These are phyloP conservation scores for Arthrobotrys entomopaga DNA, from an alignment of 2,329 filamentous ascomycete genomes.

Conservation along the genomic window DNA sequence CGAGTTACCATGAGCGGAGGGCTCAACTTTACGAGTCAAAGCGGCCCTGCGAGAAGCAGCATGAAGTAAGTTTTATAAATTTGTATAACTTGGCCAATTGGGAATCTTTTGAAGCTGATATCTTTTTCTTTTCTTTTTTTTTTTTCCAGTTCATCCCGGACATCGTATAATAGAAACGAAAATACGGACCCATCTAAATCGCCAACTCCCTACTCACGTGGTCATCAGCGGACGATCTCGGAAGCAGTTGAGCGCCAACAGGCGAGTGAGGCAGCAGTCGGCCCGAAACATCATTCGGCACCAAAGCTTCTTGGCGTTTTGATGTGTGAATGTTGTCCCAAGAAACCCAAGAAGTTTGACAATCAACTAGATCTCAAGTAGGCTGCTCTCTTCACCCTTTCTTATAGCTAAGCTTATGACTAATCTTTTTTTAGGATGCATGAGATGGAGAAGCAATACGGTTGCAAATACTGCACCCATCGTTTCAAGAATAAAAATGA, in stretches of 20 bases:
- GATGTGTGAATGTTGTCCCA: conserved; percentile 94
- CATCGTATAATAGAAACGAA: conserved; percentile 25
- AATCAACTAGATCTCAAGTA: conserved; percentile 84
- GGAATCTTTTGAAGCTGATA: too few species aligned
- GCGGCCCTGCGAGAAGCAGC: conserved; percentile 45
- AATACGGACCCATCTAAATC: conserved; percentile 36
- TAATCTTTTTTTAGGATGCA: conserved; percentile 71
- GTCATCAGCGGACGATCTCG: conserved; percentile 52
- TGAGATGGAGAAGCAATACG: conserved; percentile 95
- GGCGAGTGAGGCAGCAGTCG: conserved; percentile 45
- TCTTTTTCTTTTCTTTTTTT: too few species aligned
- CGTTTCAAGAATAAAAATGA: conserved; percentile 99
- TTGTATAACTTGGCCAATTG: not conserved
- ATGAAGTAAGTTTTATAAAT: conserved; percentile 23
- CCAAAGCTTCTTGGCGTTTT: conserved; percentile 70
- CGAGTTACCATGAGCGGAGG: conserved; percentile 49
- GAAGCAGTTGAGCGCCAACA: conserved; percentile 48
- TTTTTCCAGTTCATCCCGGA: conserved; percentile 19
- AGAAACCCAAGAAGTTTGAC: conserved; percentile 96
- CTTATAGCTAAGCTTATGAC: conserved; percentile 50
- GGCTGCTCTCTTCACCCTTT: conserved; percentile 60
- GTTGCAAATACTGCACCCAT: conserved; percentile 90
- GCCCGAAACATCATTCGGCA: conserved; percentile 65
- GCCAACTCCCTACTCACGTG: conserved; percentile 40
- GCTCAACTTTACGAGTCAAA: conserved; percentile 48